phyloP scores from a whole-genome alignment of 345 rosid species.

The Streptanthus diversifolius region DNA sequence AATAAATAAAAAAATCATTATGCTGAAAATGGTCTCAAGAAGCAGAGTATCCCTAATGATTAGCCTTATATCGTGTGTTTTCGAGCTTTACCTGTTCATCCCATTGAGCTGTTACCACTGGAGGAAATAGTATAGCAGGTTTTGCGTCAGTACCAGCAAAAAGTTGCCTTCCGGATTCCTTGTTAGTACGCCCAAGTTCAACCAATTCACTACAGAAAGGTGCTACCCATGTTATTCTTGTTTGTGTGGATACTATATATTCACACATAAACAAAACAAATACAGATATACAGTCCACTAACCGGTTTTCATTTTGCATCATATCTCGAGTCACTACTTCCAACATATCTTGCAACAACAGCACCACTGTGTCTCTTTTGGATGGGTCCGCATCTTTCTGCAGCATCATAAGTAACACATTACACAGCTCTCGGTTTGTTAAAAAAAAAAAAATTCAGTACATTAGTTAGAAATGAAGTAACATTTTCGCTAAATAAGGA shows the following conservation, averaged over 20 bases:
- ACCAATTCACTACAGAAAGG: constrained; percentile 59
- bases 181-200: constrained; percentile 80
- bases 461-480: not conserved
- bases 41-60: not conserved
- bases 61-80: not conserved
- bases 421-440: not conserved
- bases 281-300: constrained; percentile 34
- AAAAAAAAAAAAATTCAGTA: not conserved
- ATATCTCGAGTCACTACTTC: constrained; percentile 93
- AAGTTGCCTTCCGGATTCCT: constrained; percentile 91
- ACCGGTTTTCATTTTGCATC: constrained; percentile 95
- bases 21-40: not conserved
- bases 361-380: constrained; percentile 67
- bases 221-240: constrained; percentile 2
- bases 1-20: constrained; percentile 5
- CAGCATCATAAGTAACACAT: constrained; percentile 28
- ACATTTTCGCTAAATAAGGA: not conserved
- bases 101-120: constrained; percentile 72
- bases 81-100: constrained; percentile 70
- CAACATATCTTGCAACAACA: constrained; percentile 89
- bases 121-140: constrained; percentile 89
- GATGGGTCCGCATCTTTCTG: constrained; percentile 87
- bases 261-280: constrained; percentile 4
- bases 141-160: constrained; percentile 86
- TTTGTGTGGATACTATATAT: not conserved